A percentile compares a stretch with the other conserved stretches of the same genome.
phyloP scores from a whole-genome alignment of 495 filamentous ascomycete genomes.

The Lophiotrema nucula region DNA sequence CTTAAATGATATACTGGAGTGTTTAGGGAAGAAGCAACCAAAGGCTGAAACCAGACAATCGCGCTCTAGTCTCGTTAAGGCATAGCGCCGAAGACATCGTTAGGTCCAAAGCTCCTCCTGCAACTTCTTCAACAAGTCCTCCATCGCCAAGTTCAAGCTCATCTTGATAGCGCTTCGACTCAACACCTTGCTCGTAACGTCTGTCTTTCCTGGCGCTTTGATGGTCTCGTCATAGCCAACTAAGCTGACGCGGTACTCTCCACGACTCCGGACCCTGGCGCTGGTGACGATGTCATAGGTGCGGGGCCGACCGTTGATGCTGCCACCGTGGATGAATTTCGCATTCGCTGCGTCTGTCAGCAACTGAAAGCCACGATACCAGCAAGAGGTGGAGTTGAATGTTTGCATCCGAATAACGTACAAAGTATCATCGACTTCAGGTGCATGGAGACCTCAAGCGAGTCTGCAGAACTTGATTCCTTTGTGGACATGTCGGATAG shows the following conservation, averaged over 20 bases:
- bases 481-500: slow-evolving; percentile 3
- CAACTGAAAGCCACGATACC: background rate
- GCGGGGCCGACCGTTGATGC: slow-evolving; percentile 1
- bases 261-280: background rate
- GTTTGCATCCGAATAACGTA: too few species aligned
- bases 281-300: slow-evolving; percentile 12
- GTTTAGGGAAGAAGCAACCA: too few species aligned
- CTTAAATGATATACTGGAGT: too few species aligned
- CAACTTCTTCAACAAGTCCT: slow-evolving; percentile 12
- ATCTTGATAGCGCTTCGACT: slow-evolving; percentile 3
- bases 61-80: too few species aligned
- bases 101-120: slow-evolving; percentile 7
- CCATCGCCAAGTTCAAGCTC: slow-evolving; percentile 12
- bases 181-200: slow-evolving; percentile 9
- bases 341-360: slow-evolving; percentile 23
- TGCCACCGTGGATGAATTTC: slow-evolving; percentile 3
- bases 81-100: too few species aligned
- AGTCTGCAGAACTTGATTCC: background rate
- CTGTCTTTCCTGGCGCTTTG: slow-evolving; percentile 10
- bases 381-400: background rate
- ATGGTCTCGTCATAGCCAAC: slow-evolving; percentile 8
- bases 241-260: slow-evolving; percentile 7
- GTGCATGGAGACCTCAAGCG: background rate
- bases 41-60: too few species aligned
- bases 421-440: slow-evolving; percentile 1